Evolutionary conservation across 129 eudicot genomes (phyloP).

Genomic region (sunflower (Helianthus annuus)): DNA sequence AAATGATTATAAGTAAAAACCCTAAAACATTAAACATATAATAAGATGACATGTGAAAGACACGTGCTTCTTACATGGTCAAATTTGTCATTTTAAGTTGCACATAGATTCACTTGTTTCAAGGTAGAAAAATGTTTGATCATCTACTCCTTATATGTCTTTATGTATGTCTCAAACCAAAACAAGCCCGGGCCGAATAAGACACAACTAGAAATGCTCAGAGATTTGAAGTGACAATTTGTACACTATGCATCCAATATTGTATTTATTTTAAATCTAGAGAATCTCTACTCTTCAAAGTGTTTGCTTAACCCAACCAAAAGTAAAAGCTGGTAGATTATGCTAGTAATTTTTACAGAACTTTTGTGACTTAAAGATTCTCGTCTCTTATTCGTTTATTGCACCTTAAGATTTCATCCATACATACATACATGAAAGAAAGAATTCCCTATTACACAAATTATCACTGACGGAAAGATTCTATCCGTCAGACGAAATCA

Average conservation of each 20-base stretch:
- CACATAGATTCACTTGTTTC: conserved; percentile 33
- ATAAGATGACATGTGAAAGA: conserved; percentile 18
- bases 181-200: conserved; percentile 26
- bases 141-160: conserved; percentile 34
- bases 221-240: conserved; percentile 1
- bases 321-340: conserved; percentile 16
- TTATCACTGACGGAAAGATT: too few species aligned
- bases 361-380: conserved; percentile 36
- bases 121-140: conserved; percentile 22
- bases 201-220: conserved; percentile 27
- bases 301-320: conserved; percentile 15
- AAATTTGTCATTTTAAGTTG: conserved; percentile 1
- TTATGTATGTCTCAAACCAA: conserved; percentile 28
- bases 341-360: conserved; percentile 6
- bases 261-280: not conserved
- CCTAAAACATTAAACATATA: not conserved
- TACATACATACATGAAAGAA: not conserved
- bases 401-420: not conserved
- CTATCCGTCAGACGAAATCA: too few species aligned
- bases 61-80: conserved; percentile 14
- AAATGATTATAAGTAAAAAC: not conserved
- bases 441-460: too few species aligned
- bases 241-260: not conserved
- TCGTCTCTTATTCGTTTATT: conserved; percentile 16
- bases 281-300: conserved; percentile 5